These are phyloP conservation scores for Cyclocybe cylindracea DNA, from an alignment of 768 basidiomycete species.

Conservation along the genomic window DNA sequence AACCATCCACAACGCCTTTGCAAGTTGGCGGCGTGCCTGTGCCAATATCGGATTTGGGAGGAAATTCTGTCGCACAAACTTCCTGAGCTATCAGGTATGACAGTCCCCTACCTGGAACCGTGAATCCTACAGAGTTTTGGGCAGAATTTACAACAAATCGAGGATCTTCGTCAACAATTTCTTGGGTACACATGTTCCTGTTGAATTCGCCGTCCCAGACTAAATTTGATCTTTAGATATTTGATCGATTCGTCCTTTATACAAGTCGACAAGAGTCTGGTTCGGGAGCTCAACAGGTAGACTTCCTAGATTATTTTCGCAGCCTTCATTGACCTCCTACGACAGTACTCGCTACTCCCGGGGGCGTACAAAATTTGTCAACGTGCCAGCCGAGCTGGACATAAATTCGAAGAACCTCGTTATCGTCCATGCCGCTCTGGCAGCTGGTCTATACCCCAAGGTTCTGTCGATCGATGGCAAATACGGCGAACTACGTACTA, in stretches of 20 bases:
- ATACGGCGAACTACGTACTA: slow-evolving; percentile 69
- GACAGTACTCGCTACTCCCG: slow-evolving; percentile 74
- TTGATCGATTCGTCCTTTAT: slow-evolving; percentile 89
- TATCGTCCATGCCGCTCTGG: slow-evolving; percentile 79
- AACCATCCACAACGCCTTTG: slow-evolving; percentile 89
- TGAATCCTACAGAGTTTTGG: neutral
- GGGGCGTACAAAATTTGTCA: slow-evolving; percentile 73
- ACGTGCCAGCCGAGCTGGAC: slow-evolving; percentile 71
- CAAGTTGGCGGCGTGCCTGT: slow-evolving; percentile 81
- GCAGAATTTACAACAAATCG: slow-evolving; percentile 92
- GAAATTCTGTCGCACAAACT: slow-evolving; percentile 80
- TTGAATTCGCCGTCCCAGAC: neutral
- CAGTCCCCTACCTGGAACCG: neutral
- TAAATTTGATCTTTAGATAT: slow-evolving; percentile 38
- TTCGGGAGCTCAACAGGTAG: slow-evolving; percentile 72
- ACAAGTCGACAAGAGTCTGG: slow-evolving; percentile 59
- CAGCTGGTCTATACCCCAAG: slow-evolving; percentile 90
- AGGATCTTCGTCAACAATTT: slow-evolving; percentile 92
- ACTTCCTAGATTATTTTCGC: slow-evolving; percentile 5
- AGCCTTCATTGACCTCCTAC: neutral
- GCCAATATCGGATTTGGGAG: slow-evolving; percentile 60
- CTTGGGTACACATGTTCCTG: slow-evolving; percentile 48
- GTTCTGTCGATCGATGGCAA: slow-evolving; percentile 69
- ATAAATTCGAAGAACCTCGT: slow-evolving; percentile 62
- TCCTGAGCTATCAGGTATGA: slow-evolving; percentile 78